phyloP scores from a whole-genome alignment of 2,329 filamentous ascomycete genomes.

The Phialemoniopsis sp. region DNA sequence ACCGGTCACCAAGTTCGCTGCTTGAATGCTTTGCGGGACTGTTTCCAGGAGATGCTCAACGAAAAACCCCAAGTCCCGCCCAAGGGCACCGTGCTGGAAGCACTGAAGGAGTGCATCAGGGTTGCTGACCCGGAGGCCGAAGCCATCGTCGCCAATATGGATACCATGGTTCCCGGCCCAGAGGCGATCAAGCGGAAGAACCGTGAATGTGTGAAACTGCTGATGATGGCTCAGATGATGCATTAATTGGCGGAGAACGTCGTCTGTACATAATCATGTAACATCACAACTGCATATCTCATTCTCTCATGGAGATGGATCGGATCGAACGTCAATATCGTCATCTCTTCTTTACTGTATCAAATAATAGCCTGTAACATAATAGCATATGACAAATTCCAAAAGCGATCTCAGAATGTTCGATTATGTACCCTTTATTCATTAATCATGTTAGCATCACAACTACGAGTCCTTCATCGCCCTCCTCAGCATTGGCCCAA shows the following conservation, averaged over 20 bases:
- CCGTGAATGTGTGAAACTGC: constrained; percentile 22
- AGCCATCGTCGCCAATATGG: constrained; percentile 13
- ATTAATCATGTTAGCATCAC: not conserved
- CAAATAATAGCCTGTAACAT: too few species aligned
- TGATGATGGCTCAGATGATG: not conserved
- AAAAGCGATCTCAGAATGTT: too few species aligned
- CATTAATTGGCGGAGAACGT: too few species aligned
- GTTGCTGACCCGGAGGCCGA: constrained; percentile 49
- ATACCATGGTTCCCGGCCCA: too few species aligned
- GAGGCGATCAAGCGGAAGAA: constrained; percentile 6
- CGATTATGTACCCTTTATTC: too few species aligned
- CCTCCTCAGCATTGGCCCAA: constrained; percentile 63
- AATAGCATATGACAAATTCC: too few species aligned
- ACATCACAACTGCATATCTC: too few species aligned
- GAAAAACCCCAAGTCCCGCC: constrained; percentile 46
- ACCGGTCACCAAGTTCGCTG: constrained; percentile 37
- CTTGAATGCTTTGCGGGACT: constrained; percentile 43
- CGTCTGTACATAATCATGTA: too few species aligned
- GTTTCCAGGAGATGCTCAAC: constrained; percentile 54
- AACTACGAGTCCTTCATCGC: constrained; percentile 32
- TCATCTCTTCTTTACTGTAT: too few species aligned
- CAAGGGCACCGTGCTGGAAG: constrained; percentile 34
- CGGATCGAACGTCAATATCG: too few species aligned
- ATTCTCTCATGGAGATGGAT: too few species aligned
- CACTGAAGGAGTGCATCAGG: constrained; percentile 50